phyloP scores from a whole-genome alignment of 2,329 filamentous ascomycete species.

The Aspergillus texensis region DNA sequence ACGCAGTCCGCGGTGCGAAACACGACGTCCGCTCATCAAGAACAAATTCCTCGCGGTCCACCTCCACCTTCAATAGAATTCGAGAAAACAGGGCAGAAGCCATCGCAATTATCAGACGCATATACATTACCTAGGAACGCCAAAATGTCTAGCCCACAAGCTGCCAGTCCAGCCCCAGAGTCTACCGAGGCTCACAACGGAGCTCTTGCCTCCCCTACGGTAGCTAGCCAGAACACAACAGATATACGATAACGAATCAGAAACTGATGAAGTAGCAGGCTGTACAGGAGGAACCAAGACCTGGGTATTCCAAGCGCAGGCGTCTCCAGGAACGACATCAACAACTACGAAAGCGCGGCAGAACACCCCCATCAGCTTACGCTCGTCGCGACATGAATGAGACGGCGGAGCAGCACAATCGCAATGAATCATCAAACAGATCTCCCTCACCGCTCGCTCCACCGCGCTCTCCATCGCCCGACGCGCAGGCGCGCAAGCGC shows the following conservation, averaged over 20 bases:
- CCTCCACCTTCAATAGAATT: neutral
- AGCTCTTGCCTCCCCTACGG: neutral
- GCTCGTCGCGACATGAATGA: constrained; percentile 41
- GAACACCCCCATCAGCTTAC: constrained; percentile 43
- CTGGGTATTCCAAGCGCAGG: constrained; percentile 37
- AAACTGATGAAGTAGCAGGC: constrained; percentile 30
- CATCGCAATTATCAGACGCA: neutral
- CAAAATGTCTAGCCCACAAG: neutral
- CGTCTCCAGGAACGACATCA: constrained; percentile 44
- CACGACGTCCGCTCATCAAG: neutral
- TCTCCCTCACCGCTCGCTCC: constrained; percentile 46
- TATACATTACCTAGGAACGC: neutral
- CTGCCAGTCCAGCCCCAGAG: neutral
- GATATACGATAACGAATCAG: constrained; percentile 25
- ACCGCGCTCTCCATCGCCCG: constrained; percentile 45
- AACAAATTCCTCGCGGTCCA: neutral
- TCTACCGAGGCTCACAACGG: neutral
- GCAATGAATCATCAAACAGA: constrained; percentile 33
- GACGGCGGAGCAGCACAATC: constrained; percentile 15
- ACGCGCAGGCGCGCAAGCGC: constrained; percentile 42
- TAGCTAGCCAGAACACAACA: neutral
- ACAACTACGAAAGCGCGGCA: constrained; percentile 38
- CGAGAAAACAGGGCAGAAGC: too few species aligned
- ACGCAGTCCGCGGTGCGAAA: neutral
- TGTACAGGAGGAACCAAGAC: constrained; percentile 13